Conservation (phyloP, 163 green algal species). For the Volvox carteri region DNA sequence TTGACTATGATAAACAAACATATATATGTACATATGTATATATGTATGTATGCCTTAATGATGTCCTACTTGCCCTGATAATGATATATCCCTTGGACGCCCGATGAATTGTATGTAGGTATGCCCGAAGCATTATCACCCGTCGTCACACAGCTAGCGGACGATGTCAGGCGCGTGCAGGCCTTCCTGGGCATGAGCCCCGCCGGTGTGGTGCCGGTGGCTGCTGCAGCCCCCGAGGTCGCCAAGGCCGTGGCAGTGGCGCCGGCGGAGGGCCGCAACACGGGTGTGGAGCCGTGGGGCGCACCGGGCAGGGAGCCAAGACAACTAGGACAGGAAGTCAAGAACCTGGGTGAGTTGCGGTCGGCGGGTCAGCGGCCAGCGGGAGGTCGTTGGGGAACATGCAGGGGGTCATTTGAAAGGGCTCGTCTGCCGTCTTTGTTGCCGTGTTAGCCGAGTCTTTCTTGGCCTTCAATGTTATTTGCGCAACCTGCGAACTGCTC, state of each 20-base stretch:
- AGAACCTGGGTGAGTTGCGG: constrained; percentile 14
- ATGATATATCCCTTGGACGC: no score
- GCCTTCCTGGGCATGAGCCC: constrained; percentile 24
- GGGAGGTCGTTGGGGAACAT: no score
- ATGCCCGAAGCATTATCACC: background rate
- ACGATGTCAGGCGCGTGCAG: constrained; percentile 38
- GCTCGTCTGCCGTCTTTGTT: no score
- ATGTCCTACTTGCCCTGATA: no score
- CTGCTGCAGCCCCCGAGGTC: background rate
- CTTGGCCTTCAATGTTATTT: no score
- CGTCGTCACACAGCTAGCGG: background rate
- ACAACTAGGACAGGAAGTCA: constrained; percentile 24
- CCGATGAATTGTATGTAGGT: no score
- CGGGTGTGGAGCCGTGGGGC: constrained; percentile 28
- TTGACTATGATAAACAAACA: background rate
- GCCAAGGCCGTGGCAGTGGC: background rate
- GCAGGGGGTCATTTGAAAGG: no score
- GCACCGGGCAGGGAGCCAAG: constrained; percentile 14
- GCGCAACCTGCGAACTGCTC: no score
- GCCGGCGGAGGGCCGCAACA: constrained; percentile 4
- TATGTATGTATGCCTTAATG: no score
- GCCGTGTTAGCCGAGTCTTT: no score
- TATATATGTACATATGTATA: no score
- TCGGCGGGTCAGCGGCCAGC: no score
- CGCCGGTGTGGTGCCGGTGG: background rate